Evolutionary conservation across 306 rosid species (phyloP), one percentile per base, ranked within the genome.

Genomic region (Fagus sylvatica): DNA sequence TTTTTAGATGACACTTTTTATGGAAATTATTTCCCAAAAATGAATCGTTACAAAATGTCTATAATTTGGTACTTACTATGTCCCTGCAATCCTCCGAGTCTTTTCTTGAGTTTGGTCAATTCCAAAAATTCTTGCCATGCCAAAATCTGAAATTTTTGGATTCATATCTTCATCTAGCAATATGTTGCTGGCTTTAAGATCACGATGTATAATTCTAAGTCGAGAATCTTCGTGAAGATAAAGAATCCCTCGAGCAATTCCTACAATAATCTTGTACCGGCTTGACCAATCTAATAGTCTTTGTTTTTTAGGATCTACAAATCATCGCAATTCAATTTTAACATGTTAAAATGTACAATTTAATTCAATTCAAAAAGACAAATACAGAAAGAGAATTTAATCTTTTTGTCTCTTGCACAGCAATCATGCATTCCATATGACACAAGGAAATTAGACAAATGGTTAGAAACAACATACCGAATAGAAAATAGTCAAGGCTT

Each of bases 61-160:
- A 43, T 43, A 43, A 43, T 43, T 43, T 1, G 12, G 49, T 9
- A 48, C 84, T 78, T 84, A 81, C 86, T 62, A 84, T 34, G 90
- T 87, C 2, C 88, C 90, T 0, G 79, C 84, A 64, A 84, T 76
- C 72, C 80, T 81, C 13, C 43, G 1, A 0, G 88, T 84, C 3
- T 39, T 84, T 61, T 41, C 88, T 42, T 56, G 69, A 32, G 3
- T 61, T 76, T 81, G 72, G 62, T 81, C 84, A 6, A 15, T 56
- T 15, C 6, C 43, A 40, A 79, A 71, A 57, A 87, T 81, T 54
- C 72, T 79, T 3, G 84, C 88, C 79, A 81, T 79, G 2, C 88
- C 88, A 81, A 87, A 87, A 71, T 87, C 86, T 17, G 84, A 87
- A 0, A 87, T 84, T 81, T 87, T 87, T 5, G 81, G 81, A 15